These are phyloP conservation scores for Annona squamosa DNA, from an alignment of 164 flowering plant genomes.

Conservation along the genomic window DNA sequence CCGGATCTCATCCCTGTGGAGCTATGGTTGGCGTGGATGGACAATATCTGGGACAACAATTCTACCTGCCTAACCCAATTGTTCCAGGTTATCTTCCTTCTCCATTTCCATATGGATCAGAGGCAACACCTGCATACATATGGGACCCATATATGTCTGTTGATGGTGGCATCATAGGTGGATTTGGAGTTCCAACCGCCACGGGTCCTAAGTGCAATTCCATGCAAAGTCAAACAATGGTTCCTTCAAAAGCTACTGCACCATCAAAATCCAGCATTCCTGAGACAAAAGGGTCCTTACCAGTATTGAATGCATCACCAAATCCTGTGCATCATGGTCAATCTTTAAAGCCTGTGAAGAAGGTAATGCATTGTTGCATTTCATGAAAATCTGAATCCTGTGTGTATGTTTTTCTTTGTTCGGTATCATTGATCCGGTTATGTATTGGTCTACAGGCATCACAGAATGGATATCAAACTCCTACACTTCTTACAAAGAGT, in stretches of 20 bases:
- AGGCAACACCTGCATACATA: constrained; percentile 25
- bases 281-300: constrained; percentile 20
- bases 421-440: neutral
- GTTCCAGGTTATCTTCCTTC: constrained; percentile 28
- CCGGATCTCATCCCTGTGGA: constrained; percentile 32
- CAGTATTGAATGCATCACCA: constrained; percentile 22
- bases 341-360: constrained; percentile 27
- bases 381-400: neutral
- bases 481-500: constrained; percentile 28
- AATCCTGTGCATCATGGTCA: constrained; percentile 23
- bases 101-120: constrained; percentile 33
- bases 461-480: constrained; percentile 25
- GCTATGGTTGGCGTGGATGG: constrained; percentile 39
- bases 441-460: constrained; percentile 14
- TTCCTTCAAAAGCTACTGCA: constrained; percentile 19
- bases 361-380: constrained; percentile 23
- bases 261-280: constrained; percentile 19
- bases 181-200: constrained; percentile 16
- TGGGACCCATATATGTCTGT: constrained; percentile 38
- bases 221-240: constrained; percentile 19
- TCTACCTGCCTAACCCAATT: constrained; percentile 25
- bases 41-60: constrained; percentile 39
- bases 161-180: constrained; percentile 20
- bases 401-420: neutral
- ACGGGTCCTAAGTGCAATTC: constrained; percentile 20